These are phyloP conservation scores for Babesia bovis DNA, from an alignment of 169 alveolate species.

Conservation along the genomic window DNA sequence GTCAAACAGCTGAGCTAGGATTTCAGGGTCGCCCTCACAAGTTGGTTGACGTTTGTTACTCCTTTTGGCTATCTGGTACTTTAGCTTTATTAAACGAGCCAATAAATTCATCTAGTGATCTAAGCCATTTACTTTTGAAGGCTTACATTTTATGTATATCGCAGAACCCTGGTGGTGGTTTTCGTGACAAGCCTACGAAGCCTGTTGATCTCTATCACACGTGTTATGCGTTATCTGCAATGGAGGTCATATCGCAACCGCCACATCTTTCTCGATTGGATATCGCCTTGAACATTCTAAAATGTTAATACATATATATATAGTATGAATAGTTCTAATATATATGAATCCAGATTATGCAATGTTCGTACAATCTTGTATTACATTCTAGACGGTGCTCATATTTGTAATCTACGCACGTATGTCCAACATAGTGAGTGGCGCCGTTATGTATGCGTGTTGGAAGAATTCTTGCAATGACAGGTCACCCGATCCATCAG, in stretches of 20 bases:
- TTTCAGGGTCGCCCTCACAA: constrained; percentile 97
- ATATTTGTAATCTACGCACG: background rate
- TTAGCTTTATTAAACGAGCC: constrained; percentile 67
- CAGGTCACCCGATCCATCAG: constrained; percentile 37
- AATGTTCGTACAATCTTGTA: too few species aligned
- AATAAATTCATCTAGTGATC: background rate
- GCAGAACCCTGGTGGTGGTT: constrained; percentile 86
- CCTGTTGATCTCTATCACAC: constrained; percentile 93
- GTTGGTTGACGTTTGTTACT: constrained; percentile 94
- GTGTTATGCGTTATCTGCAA: constrained; percentile 90
- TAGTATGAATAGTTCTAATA: background rate
- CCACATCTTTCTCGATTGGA: background rate
- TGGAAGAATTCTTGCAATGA: constrained; percentile 25
- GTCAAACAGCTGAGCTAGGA: constrained; percentile 91
- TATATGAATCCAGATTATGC: too few species aligned
- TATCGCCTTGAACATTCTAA: background rate
- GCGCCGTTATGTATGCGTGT: constrained; percentile 10
- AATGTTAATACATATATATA: background rate
- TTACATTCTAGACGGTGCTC: background rate
- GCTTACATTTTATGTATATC: constrained; percentile 67
- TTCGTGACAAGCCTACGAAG: constrained; percentile 94
- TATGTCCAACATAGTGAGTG: background rate
- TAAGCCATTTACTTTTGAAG: constrained; percentile 43
- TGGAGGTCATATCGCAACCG: constrained; percentile 65
- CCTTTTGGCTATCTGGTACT: constrained; percentile 94